These are phyloP conservation scores for Sporothrix schenckii DNA, from an alignment of 2,329 filamentous ascomycete genomes.

Conservation along the genomic window DNA sequence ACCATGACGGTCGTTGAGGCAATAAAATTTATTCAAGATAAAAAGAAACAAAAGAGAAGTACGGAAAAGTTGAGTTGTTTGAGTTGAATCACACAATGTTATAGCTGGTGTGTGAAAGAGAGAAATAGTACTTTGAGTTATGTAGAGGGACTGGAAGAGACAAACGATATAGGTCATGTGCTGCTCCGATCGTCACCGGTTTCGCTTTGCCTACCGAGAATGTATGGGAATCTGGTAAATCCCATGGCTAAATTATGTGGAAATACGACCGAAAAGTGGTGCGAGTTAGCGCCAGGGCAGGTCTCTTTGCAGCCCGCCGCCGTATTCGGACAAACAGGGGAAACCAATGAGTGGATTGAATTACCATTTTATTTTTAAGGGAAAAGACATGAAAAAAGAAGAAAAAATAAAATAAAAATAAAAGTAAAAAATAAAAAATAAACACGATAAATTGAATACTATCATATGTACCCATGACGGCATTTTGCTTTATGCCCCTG, in stretches of 20 bases:
- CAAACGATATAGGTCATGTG: neutral
- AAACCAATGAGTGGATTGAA: neutral
- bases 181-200: constrained; percentile 11
- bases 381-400: no score
- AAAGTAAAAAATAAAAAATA: neutral
- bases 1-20: neutral
- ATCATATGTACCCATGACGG: neutral
- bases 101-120: neutral
- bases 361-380: neutral
- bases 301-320: neutral
- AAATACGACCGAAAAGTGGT: constrained; percentile 17
- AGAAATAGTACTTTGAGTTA: neutral
- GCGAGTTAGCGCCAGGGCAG: neutral
- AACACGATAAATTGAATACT: neutral
- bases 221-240: constrained; percentile 29
- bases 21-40: neutral
- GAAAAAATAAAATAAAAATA: neutral
- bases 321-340: neutral
- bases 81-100: neutral
- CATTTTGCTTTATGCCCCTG: neutral
- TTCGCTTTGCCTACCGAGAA: neutral
- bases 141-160: neutral
- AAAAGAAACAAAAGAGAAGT: neutral
- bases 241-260: constrained; percentile 22
- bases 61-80: no score